A percentile compares a stretch with the other conserved stretches of the same genome.
These are phyloP conservation scores for Alternaria consortialis DNA, from an alignment of 2,329 filamentous ascomycete species.

Conservation along the genomic window DNA sequence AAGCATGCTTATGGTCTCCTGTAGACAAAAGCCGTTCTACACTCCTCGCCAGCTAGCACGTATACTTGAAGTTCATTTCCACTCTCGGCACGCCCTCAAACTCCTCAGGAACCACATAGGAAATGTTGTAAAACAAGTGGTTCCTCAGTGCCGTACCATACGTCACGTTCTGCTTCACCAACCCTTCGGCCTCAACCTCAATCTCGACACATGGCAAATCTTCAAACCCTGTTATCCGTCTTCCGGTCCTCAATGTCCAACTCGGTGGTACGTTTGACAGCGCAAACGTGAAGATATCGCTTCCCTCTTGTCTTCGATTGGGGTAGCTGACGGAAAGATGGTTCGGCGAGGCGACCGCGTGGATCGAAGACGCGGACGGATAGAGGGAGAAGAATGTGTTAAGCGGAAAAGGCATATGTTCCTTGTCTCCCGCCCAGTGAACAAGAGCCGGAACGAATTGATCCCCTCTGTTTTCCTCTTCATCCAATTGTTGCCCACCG, in stretches of 20 bases:
- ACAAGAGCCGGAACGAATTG: constrained; percentile 56
- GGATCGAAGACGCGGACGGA: constrained; percentile 56
- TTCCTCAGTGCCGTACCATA: constrained; percentile 53
- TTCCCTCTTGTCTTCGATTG: constrained; percentile 29
- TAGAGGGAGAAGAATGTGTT: constrained; percentile 27
- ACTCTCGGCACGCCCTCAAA: constrained; percentile 54
- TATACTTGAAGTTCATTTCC: constrained; percentile 46
- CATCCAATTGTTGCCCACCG: constrained; percentile 34
- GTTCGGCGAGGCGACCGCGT: constrained; percentile 50
- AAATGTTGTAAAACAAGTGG: constrained; percentile 59
- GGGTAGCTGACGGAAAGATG: constrained; percentile 30
- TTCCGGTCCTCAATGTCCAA: constrained; percentile 23
- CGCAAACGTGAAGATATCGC: constrained; percentile 31
- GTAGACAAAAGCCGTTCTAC: neutral
- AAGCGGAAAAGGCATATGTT: constrained; percentile 38
- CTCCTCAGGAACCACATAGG: constrained; percentile 54
- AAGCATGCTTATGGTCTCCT: too few relatives aligned
- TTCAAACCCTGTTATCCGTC: constrained; percentile 21
- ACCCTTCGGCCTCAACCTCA: constrained; percentile 50
- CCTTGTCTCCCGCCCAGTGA: constrained; percentile 57
- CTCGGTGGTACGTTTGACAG: constrained; percentile 28
- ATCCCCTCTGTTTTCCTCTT: constrained; percentile 28
- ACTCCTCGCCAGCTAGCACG: constrained; percentile 39
- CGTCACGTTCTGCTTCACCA: constrained; percentile 48
- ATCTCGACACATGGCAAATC: constrained; percentile 51